A percentile compares a stretch with the other conserved stretches of the same genome.
Conservation (phyloP, 306 rosid genomes). For the Acacia crassicarpa region DNA sequence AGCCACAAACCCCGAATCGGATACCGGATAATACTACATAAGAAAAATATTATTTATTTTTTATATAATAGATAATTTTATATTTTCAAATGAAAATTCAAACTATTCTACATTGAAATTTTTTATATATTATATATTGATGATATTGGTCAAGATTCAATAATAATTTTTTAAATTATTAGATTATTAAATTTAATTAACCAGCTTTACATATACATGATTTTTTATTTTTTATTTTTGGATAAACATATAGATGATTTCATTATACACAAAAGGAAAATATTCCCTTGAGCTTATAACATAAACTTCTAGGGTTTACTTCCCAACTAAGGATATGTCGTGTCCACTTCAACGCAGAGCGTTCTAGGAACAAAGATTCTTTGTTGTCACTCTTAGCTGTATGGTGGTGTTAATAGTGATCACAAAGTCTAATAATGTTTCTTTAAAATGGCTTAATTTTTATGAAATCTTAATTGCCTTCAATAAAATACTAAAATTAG, state of each 20-base stretch:
- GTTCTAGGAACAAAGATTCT: background rate
- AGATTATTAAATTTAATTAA: background rate
- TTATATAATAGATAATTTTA: background rate
- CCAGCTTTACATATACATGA: background rate
- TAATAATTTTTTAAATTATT: background rate
- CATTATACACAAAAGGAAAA: background rate
- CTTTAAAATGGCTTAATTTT: no score
- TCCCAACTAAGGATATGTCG: constrained; percentile 1
- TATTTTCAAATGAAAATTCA: background rate
- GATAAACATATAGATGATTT: background rate
- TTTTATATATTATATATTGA: background rate
- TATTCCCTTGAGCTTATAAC: constrained; percentile 12
- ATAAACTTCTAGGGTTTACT: constrained; percentile 8
- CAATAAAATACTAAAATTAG: no score
- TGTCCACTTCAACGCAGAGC: background rate
- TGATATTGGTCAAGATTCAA: background rate
- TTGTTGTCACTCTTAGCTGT: background rate
- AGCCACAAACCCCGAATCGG: no score
- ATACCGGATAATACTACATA: no score
- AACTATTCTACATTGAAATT: background rate
- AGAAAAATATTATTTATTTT: no score
- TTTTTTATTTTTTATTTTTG: no score
- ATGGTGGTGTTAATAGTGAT: background rate
- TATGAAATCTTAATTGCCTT: no score
- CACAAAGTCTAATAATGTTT: no score